A percentile compares a stretch with the other conserved stretches of the same genome.
Conservation (phyloP, 2,329 filamentous ascomycete species). For the Fusarium secorum region DNA sequence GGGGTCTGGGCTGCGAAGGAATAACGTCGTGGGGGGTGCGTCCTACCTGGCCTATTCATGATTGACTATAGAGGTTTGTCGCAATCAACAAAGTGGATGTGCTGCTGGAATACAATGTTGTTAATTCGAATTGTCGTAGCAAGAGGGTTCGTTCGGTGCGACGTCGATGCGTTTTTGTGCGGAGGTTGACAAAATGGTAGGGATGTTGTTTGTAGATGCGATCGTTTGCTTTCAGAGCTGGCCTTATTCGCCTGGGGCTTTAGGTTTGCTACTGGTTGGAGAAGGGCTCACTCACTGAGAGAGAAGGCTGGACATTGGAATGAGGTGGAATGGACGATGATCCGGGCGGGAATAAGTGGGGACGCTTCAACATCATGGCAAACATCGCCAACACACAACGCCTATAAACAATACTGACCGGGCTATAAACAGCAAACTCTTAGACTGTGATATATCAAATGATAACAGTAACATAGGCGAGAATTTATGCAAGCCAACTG, state of each 20-base stretch:
- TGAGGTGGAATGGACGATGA: constrained; percentile 35
- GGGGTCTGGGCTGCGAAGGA: constrained; percentile 39
- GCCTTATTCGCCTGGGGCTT: constrained; percentile 29
- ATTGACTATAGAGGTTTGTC: constrained; percentile 49
- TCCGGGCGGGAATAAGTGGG: constrained; percentile 51
- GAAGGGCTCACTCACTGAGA: constrained; percentile 27
- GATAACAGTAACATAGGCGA: constrained; percentile 27
- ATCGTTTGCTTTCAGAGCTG: constrained; percentile 30
- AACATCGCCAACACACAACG: constrained; percentile 27
- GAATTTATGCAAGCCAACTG: rapidly evolving
- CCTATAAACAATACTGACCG: background rate
- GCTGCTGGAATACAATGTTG: constrained; percentile 7
- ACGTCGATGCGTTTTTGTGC: constrained; percentile 34
- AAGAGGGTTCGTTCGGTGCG: constrained; percentile 25
- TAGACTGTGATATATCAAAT: background rate
- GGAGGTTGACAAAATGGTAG: constrained; percentile 35
- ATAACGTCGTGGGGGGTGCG: constrained; percentile 41
- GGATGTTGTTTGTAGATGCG: constrained; percentile 32
- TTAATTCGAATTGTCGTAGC: constrained; percentile 22
- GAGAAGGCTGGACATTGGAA: constrained; percentile 35
- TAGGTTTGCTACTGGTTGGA: constrained; percentile 35
- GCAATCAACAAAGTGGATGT: constrained; percentile 28
- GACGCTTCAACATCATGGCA: constrained; percentile 45
- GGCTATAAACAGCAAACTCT: background rate
- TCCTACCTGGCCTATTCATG: constrained; percentile 70